Conservation (phyloP, 306 rosid species). For the Delonix regia region DNA sequence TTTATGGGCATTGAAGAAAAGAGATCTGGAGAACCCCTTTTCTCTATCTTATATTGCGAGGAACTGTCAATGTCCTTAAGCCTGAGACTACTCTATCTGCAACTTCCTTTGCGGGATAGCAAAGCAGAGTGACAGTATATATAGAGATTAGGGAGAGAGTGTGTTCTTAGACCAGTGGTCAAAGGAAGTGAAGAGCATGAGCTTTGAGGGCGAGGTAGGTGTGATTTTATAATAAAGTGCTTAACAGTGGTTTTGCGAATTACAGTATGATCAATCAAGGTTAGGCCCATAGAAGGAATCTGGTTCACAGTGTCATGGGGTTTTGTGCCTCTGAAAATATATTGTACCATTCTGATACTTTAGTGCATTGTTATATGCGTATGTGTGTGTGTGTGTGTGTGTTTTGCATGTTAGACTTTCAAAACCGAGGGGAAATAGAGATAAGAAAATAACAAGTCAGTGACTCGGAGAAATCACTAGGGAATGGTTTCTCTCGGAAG, state of each 20-base stretch:
- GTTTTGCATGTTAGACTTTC: background rate
- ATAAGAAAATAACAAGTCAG: background rate
- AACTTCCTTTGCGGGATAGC: slow-evolving; percentile 30
- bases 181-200: slow-evolving; percentile 47
- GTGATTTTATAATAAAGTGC: slow-evolving; percentile 48
- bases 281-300: slow-evolving; percentile 25
- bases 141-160: background rate
- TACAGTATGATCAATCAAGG: slow-evolving; percentile 2
- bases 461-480: background rate
- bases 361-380: background rate
- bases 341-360: background rate
- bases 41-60: slow-evolving; percentile 40
- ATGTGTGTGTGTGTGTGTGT: too few relatives aligned
- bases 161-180: slow-evolving; percentile 61
- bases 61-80: slow-evolving; percentile 59
- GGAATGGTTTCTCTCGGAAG: background rate
- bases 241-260: slow-evolving; percentile 32
- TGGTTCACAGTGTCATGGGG: slow-evolving; percentile 30
- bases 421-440: background rate
- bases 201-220: slow-evolving; percentile 43
- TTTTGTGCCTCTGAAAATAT: slow-evolving; percentile 23
- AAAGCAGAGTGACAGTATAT: slow-evolving; percentile 22
- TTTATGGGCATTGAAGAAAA: slow-evolving; percentile 44
- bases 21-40: slow-evolving; percentile 48
- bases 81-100: slow-evolving; percentile 9